Evolutionary conservation across 1,139 yeast species (phyloP).

Genomic region (Saccharomycopsis hybrid): DNA sequence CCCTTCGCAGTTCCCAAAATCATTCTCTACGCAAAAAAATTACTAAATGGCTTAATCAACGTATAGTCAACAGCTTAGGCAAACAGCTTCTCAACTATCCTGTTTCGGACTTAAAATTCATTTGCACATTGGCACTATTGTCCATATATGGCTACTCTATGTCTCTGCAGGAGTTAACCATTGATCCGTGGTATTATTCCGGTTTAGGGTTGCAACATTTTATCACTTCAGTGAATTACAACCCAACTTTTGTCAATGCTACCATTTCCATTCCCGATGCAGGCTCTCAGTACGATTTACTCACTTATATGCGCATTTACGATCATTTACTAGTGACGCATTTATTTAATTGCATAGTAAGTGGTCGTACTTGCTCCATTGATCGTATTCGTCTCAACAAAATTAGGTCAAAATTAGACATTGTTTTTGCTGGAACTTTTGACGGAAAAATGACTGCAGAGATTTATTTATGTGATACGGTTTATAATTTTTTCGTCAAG

Average conservation of each 20-base stretch:
- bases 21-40: slow-evolving; percentile 29
- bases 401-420: slow-evolving; percentile 54
- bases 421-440: slow-evolving; percentile 65
- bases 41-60: slow-evolving; percentile 30
- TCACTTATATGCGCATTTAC: slow-evolving; percentile 56
- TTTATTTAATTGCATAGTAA: slow-evolving; percentile 57
- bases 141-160: slow-evolving; percentile 54
- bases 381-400: slow-evolving; percentile 60
- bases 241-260: slow-evolving; percentile 19
- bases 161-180: slow-evolving; percentile 39
- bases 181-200: slow-evolving; percentile 60
- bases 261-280: slow-evolving; percentile 29
- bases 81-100: slow-evolving; percentile 37
- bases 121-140: slow-evolving; percentile 56
- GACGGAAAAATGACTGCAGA: slow-evolving; percentile 84
- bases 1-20: slow-evolving; percentile 42
- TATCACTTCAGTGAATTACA: slow-evolving; percentile 33
- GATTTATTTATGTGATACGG: slow-evolving; percentile 53
- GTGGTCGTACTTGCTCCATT: slow-evolving; percentile 70
- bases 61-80: slow-evolving; percentile 38
- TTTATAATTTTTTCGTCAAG: slow-evolving; percentile 43
- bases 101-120: slow-evolving; percentile 42
- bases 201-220: slow-evolving; percentile 54
- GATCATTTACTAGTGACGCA: slow-evolving; percentile 71
- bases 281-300: slow-evolving; percentile 41